These are phyloP conservation scores for Suillus alpinus DNA, from an alignment of 768 basidiomycete genomes.

Conservation along the genomic window DNA sequence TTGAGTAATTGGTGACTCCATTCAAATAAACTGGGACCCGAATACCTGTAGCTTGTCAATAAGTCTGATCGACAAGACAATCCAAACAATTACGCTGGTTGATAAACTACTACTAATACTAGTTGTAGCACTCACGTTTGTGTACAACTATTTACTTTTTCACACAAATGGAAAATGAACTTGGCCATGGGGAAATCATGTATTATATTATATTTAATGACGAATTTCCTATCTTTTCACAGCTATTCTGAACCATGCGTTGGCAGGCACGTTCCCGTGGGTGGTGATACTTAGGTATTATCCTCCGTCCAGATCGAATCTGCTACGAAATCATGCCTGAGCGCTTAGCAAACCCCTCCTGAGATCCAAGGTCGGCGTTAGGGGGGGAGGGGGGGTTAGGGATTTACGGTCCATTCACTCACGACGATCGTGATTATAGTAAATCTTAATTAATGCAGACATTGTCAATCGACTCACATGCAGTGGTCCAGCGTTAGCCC, in stretches of 20 bases:
- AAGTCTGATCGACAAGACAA: no score
- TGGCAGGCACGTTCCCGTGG: background rate
- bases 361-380: slow-evolving; percentile 14
- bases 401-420: background rate
- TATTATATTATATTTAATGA: no score
- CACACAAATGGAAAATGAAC: slow-evolving; percentile 6
- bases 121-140: no score
- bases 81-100: no score
- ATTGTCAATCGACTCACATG: background rate
- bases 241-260: background rate
- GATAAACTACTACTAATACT: no score
- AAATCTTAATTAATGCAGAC: background rate
- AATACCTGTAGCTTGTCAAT: no score
- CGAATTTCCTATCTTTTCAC: no score
- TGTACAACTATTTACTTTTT: slow-evolving; percentile 4
- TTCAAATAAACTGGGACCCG: no score
- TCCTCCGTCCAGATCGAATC: background rate
- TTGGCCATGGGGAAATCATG: no score
- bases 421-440: background rate
- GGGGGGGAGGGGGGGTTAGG: slow-evolving; percentile 20
- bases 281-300: no score
- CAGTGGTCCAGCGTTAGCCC: background rate
- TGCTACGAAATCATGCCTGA: background rate
- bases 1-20: background rate
- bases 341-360: background rate